phyloP scores from a whole-genome alignment of 202 grass and related monocot genomes.

The Panicum virgatum region DNA sequence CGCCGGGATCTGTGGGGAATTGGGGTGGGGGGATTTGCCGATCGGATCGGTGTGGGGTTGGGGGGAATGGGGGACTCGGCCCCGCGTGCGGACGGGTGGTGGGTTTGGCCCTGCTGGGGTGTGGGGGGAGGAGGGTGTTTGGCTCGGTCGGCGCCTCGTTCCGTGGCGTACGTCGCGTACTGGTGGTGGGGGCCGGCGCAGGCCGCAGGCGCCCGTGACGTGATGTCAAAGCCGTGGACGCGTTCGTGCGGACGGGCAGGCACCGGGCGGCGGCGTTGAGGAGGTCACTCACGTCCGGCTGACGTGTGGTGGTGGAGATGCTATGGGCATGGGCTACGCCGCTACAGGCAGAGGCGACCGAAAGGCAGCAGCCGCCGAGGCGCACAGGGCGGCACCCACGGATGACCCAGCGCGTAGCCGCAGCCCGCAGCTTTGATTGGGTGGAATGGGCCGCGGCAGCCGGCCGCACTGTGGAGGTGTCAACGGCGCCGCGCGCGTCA shows the following conservation, averaged over 20 bases:
- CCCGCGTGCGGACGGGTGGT: neutral
- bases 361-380: neutral
- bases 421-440: neutral
- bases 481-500: neutral
- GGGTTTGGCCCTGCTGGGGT: too few relatives aligned
- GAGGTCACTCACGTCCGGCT: constrained; percentile 3
- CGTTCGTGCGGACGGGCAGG: neutral
- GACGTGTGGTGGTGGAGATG: neutral
- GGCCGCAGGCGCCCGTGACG: neutral
- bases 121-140: neutral
- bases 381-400: neutral
- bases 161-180: constrained; percentile 21
- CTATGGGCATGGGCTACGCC: too few relatives aligned
- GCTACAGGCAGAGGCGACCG: neutral
- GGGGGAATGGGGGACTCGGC: neutral
- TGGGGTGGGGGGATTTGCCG: constrained; percentile 8
- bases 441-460: neutral
- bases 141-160: constrained; percentile 22
- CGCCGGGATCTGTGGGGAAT: constrained; percentile 42
- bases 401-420: neutral
- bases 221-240: neutral
- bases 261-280: neutral
- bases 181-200: neutral
- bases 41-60: constrained; percentile 56
- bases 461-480: neutral